Base-by-base conservation (phyloP, 1,284 basidiomycete species). In the Acaromyces ingoldii region DNA sequence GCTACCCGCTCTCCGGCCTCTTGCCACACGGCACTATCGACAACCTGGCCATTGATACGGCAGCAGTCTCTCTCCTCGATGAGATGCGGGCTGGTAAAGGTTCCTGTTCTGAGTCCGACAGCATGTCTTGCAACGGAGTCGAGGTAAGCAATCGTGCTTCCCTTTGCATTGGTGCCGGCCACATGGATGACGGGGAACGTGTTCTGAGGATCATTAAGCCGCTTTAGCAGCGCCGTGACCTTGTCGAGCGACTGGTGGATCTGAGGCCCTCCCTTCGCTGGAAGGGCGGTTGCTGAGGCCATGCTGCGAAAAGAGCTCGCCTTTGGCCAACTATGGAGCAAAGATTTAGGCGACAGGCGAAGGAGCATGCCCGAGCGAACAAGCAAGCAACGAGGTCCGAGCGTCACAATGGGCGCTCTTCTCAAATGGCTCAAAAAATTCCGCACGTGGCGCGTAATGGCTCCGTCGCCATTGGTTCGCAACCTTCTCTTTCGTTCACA, bases 111-210 rank as follows among this genome's bases (percentile, higher is more conserved):
- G 45, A 87, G 65, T 0, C 79, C 79, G 33, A 68, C 55, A 1
- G 62, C 60, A 34, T 62, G 55, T 0, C 85, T 81, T 13, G 97
- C 77, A 59, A 91, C 85, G 17, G 87, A 87, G 3, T 89, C 84
- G 11, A 96, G 78, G 47, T 92, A 80, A 1, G 87, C 85, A 6
- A 89, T 86, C 9, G 92, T 89, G 55, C 87, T 91, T 25, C 95
- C 95, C 77, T 99, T 99, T 26, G 93, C 93, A 77, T 99, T 98
- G 0, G 95, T 99, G 0, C 95, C 93, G 3, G 91, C 86, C 47
- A 98, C 82, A 72, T 98, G 95, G 33, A 91, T 81, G 1, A 92
- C 89, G 0, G 91, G 92, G 1, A 89, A 83, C 0, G 79, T 82
- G 66, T 87, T 85, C 0, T 81, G 78, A 0, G 84, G 84, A 3